These are phyloP conservation scores for Leccinum subtestaceum DNA, from an alignment of 768 basidiomycete species.

Conservation along the genomic window DNA sequence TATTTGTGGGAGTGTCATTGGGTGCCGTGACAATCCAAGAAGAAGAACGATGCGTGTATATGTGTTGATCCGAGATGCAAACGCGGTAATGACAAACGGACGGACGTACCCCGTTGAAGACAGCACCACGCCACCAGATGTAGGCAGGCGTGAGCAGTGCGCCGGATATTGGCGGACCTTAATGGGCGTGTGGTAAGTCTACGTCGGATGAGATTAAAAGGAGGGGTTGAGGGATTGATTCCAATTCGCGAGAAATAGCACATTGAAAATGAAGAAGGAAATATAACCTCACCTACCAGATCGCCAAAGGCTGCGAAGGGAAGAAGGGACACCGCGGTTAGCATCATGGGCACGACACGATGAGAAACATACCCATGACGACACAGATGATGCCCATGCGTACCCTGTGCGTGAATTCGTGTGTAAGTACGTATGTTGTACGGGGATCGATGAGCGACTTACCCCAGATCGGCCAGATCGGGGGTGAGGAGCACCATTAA, in stretches of 20 bases:
- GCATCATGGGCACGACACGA: background rate
- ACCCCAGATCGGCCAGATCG: constrained; percentile 52
- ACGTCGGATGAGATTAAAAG: background rate
- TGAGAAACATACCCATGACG: constrained; percentile 37
- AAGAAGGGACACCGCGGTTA: background rate
- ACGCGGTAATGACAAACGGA: background rate
- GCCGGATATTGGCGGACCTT: constrained; percentile 56
- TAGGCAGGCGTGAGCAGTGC: constrained; percentile 49
- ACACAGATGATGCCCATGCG: constrained; percentile 52
- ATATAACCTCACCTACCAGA: constrained; percentile 16
- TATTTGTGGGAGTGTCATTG: constrained; percentile 4
- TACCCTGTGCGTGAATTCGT: constrained; percentile 26
- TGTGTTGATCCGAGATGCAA: background rate
- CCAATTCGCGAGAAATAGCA: background rate
- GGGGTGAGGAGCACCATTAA: constrained; percentile 44
- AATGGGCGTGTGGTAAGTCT: background rate
- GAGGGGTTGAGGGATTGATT: background rate
- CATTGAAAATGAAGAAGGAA: background rate
- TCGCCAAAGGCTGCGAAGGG: constrained; percentile 22
- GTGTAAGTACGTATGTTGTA: no score
- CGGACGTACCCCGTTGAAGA: constrained; percentile 46
- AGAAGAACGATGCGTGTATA: background rate
- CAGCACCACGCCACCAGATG: constrained; percentile 56
- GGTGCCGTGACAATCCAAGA: background rate
- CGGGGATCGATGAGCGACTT: constrained; percentile 3